phyloP scores from a whole-genome alignment of 2,329 filamentous ascomycete genomes.

The Alternaria longipes region DNA sequence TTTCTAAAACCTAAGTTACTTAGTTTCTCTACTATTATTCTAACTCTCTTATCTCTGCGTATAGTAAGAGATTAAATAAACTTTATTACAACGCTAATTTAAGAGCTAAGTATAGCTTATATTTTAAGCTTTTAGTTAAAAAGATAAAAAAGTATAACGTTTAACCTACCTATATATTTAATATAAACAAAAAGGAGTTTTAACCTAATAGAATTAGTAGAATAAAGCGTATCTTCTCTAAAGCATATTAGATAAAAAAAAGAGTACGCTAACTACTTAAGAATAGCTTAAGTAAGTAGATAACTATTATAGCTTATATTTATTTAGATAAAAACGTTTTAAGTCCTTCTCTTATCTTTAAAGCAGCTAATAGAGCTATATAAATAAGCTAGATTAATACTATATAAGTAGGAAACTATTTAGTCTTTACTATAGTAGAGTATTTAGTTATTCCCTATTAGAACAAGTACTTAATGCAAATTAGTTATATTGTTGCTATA shows the following conservation, averaged over 20 bases:
- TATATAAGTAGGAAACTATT: too few species aligned
- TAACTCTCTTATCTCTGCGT: background rate
- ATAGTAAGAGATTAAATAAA: background rate
- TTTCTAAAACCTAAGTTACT: background rate
- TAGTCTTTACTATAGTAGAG: too few species aligned
- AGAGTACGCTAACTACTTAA: conserved; percentile 5
- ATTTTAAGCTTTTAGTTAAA: conserved; percentile 18
- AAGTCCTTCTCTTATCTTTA: too few species aligned
- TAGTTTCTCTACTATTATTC: background rate
- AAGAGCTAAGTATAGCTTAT: conserved; percentile 21
- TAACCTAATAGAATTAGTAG: conserved; percentile 4
- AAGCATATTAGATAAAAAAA: conserved; percentile 12
- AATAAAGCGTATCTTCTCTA: conserved; percentile 17
- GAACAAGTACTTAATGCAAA: too few species aligned
- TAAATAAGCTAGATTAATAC: too few species aligned
- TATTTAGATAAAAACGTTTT: too few species aligned
- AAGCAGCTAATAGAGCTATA: too few species aligned
- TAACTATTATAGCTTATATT: too few species aligned
- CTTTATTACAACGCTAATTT: conserved; percentile 26
- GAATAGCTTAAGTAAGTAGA: conserved; percentile 4
- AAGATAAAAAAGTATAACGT: conserved; percentile 3
- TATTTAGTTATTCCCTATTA: too few species aligned
- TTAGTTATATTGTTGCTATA: too few species aligned
- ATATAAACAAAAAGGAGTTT: conserved; percentile 16
- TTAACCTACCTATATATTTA: background rate